Conservation (phyloP, 495 filamentous ascomycete species). For the Neohortaea acidophila region DNA sequence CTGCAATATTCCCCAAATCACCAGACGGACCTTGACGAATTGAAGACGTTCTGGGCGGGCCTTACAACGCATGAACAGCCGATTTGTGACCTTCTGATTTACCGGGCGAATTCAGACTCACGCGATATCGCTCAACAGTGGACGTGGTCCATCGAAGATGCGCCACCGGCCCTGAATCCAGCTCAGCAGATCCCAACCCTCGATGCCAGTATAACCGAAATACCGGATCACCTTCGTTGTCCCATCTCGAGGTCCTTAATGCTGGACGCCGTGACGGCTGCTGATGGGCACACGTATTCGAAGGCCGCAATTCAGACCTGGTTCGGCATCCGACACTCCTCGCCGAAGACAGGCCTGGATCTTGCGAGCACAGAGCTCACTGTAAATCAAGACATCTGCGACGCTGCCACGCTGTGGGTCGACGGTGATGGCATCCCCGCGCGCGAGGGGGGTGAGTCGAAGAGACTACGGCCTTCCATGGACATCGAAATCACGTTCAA, state of each 20-base stretch:
- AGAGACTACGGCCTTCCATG: neutral
- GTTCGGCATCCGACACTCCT: conserved; percentile 20
- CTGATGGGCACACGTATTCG: conserved; percentile 21
- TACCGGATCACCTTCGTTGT: conserved; percentile 16
- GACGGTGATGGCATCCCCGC: neutral
- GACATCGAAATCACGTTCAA: conserved; percentile 1
- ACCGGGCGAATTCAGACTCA: conserved; percentile 6
- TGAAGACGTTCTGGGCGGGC: conserved; percentile 15
- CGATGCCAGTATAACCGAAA: neutral
- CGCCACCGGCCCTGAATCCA: conserved; percentile 13
- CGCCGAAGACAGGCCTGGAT: conserved; percentile 20
- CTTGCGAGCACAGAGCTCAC: conserved; percentile 11
- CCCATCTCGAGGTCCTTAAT: conserved; percentile 23
- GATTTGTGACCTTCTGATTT: conserved; percentile 20
- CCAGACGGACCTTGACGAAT: conserved; percentile 8
- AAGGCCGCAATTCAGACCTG: conserved; percentile 17
- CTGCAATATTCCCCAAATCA: neutral
- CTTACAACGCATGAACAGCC: conserved; percentile 16
- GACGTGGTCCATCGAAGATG: conserved; percentile 19
- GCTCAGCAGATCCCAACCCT: neutral
- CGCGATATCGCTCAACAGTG: conserved; percentile 11
- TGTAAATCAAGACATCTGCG: conserved; percentile 12
- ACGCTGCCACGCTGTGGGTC: neutral
- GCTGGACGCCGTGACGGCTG: conserved; percentile 21
- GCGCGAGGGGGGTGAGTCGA: neutral